Base-by-base conservation (phyloP, 352 stramenopile species). In the Aphanomyces invadans region DNA sequence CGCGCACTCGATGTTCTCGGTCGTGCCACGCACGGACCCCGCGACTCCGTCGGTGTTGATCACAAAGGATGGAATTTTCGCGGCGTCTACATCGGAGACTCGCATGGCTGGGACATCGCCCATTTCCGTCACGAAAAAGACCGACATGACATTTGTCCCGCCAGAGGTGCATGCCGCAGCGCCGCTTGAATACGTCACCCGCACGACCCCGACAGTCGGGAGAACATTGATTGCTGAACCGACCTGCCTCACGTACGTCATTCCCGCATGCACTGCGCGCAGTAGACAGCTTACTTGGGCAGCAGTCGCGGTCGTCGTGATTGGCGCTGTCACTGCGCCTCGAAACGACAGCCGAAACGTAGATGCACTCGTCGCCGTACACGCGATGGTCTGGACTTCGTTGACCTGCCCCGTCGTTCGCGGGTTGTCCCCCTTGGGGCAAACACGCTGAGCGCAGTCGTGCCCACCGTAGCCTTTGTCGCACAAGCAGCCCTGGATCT, bases 401-500 rank as follows among this genome's bases (percentile, higher is more conserved):
- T 74, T 74, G 19, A 64, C 62, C 62, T 92, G 83, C 29, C 71
- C 71, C 4, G 74, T 76, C 15, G 83, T 90, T 65, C 74, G 74
- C n/a, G 83, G 83, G 53, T 92, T 76, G 56, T 90, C 83, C 31
- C 81, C 83, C 12, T 70, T 75, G 31, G 81, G 81, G 61, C 83
- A 90, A 21, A 51, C n/a, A 0, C 81, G 71, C n/a, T 69, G 69
- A 4, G 76, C 69, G 72, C 91, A 97, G 68, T 97, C 87, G 67
- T 96, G 83, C 28, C 87, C 86, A 31, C 80, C 71, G 39, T 84
- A 97, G 4, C 87, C 88, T 11, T 63, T 55, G 69, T 97, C 88
- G 72, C 90, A 97, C 28, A 86, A 29, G 73, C 90, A 97, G 28
- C 84, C 88, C n/a, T 89, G 73, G 45, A 97, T 89, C 63, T 90